Base-by-base conservation (phyloP, 371 early-diverging fungal genomes). In the Actinomucor elegans region DNA sequence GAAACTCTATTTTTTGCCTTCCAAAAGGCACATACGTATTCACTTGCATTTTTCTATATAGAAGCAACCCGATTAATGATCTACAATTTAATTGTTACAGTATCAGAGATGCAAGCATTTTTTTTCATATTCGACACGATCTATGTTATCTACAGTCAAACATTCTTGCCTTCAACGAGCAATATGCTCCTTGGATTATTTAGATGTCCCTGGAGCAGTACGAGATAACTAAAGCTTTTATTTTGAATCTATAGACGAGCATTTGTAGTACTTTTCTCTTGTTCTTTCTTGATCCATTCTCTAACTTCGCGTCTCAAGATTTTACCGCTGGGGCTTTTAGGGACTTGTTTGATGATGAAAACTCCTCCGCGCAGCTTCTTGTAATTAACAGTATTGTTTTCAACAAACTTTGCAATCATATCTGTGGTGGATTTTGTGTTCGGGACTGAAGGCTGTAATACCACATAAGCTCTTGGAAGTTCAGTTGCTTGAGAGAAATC, bases 361-460 rank as follows among this genome's bases (percentile, higher is more conserved):
- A 90, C 80, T 0, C 93, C 94, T 17, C 92, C 94, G 21, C 91
- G 76, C 34, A 94, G 59, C 26, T 78, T 72, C 75, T 94, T 94
- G 76, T 93, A 81, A 15, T 69, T 71, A 0, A 89, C 87, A 1
- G 91, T 86, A 23, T 77, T 67, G 1, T 54, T 57, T 12, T 77
- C 76, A 3, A 92, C 74, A 76, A 80, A 91, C 8, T 71, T 59
- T 15, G 64, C 53, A 15, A 96, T 74, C 21, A 83, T 77, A 27
- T 62, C 60, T 21, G 73, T 79, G 24, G 73, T 55, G 6, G 21
- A 63, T 23, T 49, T 44, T 4, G 35, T 55, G 9, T 50, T 41
- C 15, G 37, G 35, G 15, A 55, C 27, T 7, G 26, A 44, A 24
- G 54, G 52, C 21, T 69, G 54, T 17, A 87, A 76, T 1, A 91